A percentile compares a stretch with the other conserved stretches of the same genome.
Evolutionary conservation across 2,329 filamentous ascomycete species (phyloP).

Genomic region (Canariomyces notabilis): DNA sequence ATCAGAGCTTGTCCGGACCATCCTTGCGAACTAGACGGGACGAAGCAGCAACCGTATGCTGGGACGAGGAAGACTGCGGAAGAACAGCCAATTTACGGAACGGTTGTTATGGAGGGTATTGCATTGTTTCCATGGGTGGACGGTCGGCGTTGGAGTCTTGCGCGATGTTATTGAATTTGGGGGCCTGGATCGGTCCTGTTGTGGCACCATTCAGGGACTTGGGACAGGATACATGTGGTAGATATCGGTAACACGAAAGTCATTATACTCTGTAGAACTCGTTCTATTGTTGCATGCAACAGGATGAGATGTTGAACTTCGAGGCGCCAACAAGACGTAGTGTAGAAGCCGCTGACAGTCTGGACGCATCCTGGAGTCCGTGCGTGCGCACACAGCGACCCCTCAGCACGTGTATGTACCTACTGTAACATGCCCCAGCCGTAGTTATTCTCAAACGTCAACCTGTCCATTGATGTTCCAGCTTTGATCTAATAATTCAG

Average conservation of each 20-base stretch:
- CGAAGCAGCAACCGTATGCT: neutral
- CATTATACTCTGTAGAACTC: neutral
- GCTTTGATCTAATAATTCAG: too few relatives aligned
- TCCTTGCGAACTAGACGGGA: slow-evolving; percentile 67
- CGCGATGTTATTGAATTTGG: slow-evolving; percentile 23
- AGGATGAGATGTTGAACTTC: too few relatives aligned
- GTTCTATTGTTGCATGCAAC: neutral
- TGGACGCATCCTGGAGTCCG: too few relatives aligned
- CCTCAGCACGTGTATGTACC: too few relatives aligned
- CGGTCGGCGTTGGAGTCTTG: slow-evolving; percentile 26
- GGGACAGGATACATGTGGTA: slow-evolving; percentile 15
- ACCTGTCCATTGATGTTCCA: too few relatives aligned
- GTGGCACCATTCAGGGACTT: slow-evolving; percentile 16
- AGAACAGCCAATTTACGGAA: slow-evolving; percentile 8
- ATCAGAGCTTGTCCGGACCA: slow-evolving; percentile 75
- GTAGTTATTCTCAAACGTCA: too few relatives aligned
- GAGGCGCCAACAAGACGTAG: too few relatives aligned
- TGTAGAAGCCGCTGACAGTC: too few relatives aligned
- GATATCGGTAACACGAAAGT: slow-evolving; percentile 9
- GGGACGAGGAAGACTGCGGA: slow-evolving; percentile 9
- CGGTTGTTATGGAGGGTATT: slow-evolving; percentile 12
- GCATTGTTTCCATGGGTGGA: slow-evolving; percentile 20
- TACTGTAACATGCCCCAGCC: too few relatives aligned
- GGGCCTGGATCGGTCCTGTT: slow-evolving; percentile 17
- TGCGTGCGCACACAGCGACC: too few relatives aligned